A percentile compares a stretch with the other conserved stretches of the same genome.
These are phyloP conservation scores for Aureobasidium leucospermi DNA, from an alignment of 2,329 filamentous ascomycete species.

Conservation along the genomic window DNA sequence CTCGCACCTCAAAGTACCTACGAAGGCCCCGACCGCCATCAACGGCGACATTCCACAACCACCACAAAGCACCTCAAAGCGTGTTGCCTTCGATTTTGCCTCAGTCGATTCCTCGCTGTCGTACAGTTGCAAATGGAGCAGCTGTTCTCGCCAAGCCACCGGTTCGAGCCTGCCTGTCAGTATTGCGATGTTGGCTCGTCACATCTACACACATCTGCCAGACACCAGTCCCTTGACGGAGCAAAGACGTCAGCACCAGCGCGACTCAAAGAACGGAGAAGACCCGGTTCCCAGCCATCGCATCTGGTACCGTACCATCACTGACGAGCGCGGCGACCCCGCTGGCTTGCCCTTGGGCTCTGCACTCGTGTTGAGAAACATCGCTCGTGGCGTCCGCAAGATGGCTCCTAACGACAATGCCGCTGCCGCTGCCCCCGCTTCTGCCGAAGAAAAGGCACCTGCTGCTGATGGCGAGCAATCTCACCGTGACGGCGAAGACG, in stretches of 20 bases:
- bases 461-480: conserved; percentile 20
- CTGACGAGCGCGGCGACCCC: conserved; percentile 50
- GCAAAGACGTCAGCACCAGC: conserved; percentile 23
- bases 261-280: conserved; percentile 10
- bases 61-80: background rate
- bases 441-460: background rate
- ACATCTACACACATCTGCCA: conserved; percentile 63
- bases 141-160: conserved; percentile 51
- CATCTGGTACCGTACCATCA: conserved; percentile 38
- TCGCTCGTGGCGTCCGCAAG: conserved; percentile 48
- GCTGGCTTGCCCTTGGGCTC: conserved; percentile 73
- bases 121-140: conserved; percentile 60
- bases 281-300: conserved; percentile 17
- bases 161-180: conserved; percentile 23
- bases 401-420: conserved; percentile 16
- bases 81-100: conserved; percentile 23
- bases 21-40: conserved; percentile 37
- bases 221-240: conserved; percentile 30
- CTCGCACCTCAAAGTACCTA: conserved; percentile 54
- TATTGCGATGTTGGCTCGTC: conserved; percentile 31
- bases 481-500: conserved; percentile 52
- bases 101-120: conserved; percentile 31
- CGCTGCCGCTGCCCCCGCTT: conserved; percentile 18
- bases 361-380: conserved; percentile 69
- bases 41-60: background rate